Evolutionary conservation across 345 rosid genomes (phyloP).

Genomic region (Sapria himalayana): DNA sequence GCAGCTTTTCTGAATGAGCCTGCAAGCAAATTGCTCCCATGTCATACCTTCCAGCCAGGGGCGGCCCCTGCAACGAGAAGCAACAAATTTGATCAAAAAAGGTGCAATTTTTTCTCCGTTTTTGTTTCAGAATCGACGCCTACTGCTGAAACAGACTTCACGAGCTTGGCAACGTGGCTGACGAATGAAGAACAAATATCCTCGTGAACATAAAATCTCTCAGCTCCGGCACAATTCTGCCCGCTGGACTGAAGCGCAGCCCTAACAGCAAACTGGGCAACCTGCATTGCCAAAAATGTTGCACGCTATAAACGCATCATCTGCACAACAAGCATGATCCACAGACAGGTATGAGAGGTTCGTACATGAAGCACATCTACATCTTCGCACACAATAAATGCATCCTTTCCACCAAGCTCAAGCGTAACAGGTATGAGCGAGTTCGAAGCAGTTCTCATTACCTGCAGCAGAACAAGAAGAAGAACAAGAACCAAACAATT

Average conservation of each 20-base stretch:
- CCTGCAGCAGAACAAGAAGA: slow-evolving; percentile 64
- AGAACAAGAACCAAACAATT: slow-evolving; percentile 5
- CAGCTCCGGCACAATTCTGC: slow-evolving; percentile 99
- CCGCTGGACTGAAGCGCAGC: slow-evolving; percentile 90
- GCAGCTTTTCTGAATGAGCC: slow-evolving; percentile 84
- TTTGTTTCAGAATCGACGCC: slow-evolving; percentile 12
- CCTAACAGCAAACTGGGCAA: slow-evolving; percentile 92
- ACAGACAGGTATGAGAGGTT: slow-evolving; percentile 4
- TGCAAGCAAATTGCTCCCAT: slow-evolving; percentile 97
- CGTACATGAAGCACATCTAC: slow-evolving; percentile 63
- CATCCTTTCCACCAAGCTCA: slow-evolving; percentile 98
- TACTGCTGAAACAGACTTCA: slow-evolving; percentile 85
- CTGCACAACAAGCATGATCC: not conserved
- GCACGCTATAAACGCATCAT: too few species aligned
- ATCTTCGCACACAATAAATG: slow-evolving; percentile 84
- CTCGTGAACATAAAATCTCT: slow-evolving; percentile 83
- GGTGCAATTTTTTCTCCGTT: too few species aligned
- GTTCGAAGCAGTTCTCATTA: slow-evolving; percentile 77
- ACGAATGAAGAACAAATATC: slow-evolving; percentile 62
- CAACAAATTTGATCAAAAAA: too few species aligned
- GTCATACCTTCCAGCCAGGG: slow-evolving; percentile 70
- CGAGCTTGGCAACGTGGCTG: slow-evolving; percentile 49
- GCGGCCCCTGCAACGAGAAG: slow-evolving; percentile 59
- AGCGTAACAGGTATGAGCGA: slow-evolving; percentile 72
- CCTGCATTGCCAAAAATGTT: slow-evolving; percentile 22